Evolutionary conservation across 2,329 filamentous ascomycete genomes (phyloP).

Genomic region (Gremmenia infestans): DNA sequence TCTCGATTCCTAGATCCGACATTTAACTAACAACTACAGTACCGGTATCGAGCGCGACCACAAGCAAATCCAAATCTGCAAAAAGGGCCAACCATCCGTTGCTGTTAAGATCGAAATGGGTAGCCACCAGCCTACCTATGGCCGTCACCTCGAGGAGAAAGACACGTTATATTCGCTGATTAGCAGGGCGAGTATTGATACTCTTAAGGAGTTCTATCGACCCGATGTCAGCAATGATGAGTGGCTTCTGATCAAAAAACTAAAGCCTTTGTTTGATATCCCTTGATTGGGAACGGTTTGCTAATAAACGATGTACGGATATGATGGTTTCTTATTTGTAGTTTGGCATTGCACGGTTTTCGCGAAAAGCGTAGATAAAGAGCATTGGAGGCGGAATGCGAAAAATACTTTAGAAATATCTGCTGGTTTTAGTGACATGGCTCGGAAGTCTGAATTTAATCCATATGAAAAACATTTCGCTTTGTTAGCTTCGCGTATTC

Average conservation of each 20-base stretch:
- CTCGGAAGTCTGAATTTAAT: neutral
- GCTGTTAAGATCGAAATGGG: slow-evolving; percentile 97
- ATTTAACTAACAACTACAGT: slow-evolving; percentile 43
- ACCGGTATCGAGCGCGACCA: slow-evolving; percentile 95
- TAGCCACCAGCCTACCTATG: slow-evolving; percentile 85
- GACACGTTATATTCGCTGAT: slow-evolving; percentile 86
- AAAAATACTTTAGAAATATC: neutral
- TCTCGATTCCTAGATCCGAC: neutral
- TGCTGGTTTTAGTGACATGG: neutral
- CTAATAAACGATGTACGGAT: slow-evolving; percentile 1
- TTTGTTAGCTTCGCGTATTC: too few relatives aligned
- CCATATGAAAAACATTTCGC: neutral
- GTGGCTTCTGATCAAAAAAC: slow-evolving; percentile 89
- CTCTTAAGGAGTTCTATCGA: slow-evolving; percentile 92
- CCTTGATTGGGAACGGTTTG: slow-evolving; percentile 15
- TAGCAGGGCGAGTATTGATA: slow-evolving; percentile 84
- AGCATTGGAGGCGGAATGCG: neutral
- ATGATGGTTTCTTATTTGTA: slow-evolving; percentile 1
- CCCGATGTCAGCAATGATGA: slow-evolving; percentile 85
- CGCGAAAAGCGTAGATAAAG: neutral
- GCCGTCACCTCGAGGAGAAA: slow-evolving; percentile 88
- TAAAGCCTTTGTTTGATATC: slow-evolving; percentile 93
- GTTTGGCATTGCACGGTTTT: neutral
- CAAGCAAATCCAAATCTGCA: slow-evolving; percentile 87
- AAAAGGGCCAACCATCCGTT: slow-evolving; percentile 95